Percentiles rank a stretch among this genome's conserved stretches.
Evolutionary conservation across 2,329 filamentous ascomycete species (phyloP).

Genomic region (Phoma herbarum): DNA sequence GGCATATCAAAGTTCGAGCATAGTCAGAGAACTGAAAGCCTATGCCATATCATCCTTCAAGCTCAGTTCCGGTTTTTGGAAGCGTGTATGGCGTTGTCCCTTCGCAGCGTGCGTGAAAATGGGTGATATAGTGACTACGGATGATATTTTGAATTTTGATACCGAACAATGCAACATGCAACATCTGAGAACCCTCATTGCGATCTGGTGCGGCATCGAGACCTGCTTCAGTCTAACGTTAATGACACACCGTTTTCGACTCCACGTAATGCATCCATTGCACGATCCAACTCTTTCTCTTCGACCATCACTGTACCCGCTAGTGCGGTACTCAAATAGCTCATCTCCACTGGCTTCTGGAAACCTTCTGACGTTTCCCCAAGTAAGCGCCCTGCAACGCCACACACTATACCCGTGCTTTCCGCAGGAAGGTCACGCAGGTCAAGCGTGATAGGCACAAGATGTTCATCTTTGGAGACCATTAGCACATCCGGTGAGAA

Average conservation of each 20-base stretch:
- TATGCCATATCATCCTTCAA: too few relatives aligned
- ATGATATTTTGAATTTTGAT: too few relatives aligned
- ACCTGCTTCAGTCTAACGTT: background rate
- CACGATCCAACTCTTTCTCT: slow-evolving; percentile 75
- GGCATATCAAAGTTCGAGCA: slow-evolving; percentile 35
- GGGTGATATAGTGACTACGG: too few relatives aligned
- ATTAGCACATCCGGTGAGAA: slow-evolving; percentile 71
- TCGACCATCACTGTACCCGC: slow-evolving; percentile 90
- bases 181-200: too few relatives aligned
- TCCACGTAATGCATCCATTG: slow-evolving; percentile 71
- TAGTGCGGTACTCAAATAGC: slow-evolving; percentile 86
- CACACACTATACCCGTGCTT: slow-evolving; percentile 93
- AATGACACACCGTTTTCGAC: slow-evolving; percentile 42
- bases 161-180: too few relatives aligned
- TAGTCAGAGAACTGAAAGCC: too few relatives aligned
- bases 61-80: too few relatives aligned
- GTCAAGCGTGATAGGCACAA: slow-evolving; percentile 89
- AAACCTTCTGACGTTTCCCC: slow-evolving; percentile 66
- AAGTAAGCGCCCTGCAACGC: slow-evolving; percentile 84
- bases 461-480: slow-evolving; percentile 74
- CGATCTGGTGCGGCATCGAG: too few relatives aligned
- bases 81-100: too few relatives aligned
- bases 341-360: slow-evolving; percentile 72
- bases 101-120: too few relatives aligned
- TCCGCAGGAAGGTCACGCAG: slow-evolving; percentile 82